phyloP scores from a whole-genome alignment of 495 filamentous ascomycete genomes.

The Cairneyella variabilis region DNA sequence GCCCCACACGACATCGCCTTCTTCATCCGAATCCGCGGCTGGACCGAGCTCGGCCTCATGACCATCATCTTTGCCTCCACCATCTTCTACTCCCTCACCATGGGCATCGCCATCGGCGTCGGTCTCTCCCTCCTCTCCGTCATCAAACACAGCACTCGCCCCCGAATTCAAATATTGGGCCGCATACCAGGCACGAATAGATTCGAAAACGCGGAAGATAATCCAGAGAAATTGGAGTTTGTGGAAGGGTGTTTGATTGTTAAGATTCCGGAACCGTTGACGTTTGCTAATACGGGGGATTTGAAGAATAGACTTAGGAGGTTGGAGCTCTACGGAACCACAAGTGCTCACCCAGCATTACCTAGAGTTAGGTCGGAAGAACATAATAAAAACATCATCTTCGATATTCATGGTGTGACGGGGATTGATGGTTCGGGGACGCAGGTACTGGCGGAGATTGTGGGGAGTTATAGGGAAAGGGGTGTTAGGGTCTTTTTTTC shows the following conservation, averaged over 20 bases:
- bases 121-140: conserved; percentile 84
- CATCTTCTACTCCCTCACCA: conserved; percentile 83
- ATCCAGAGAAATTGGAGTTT: conserved; percentile 74
- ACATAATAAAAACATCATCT: conserved; percentile 86
- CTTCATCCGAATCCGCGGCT: conserved; percentile 82
- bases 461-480: conserved; percentile 65
- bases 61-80: conserved; percentile 82
- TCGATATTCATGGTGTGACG: conserved; percentile 94
- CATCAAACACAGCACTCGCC: conserved; percentile 82
- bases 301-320: conserved; percentile 78
- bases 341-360: conserved; percentile 77
- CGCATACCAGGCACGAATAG: conserved; percentile 75
- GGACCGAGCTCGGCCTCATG: conserved; percentile 83
- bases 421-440: conserved; percentile 88
- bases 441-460: conserved; percentile 88
- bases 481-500: conserved; percentile 88
- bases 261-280: conserved; percentile 94
- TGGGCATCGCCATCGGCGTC: conserved; percentile 87
- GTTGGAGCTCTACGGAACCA: conserved; percentile 84
- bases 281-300: conserved; percentile 95
- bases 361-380: conserved; percentile 68
- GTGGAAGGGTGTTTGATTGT: conserved; percentile 91
- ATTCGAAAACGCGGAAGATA: conserved; percentile 86
- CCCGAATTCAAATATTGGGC: conserved; percentile 95
- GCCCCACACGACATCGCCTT: conserved; percentile 87